phyloP scores from a whole-genome alignment of 768 basidiomycete species.

The Xerocomus brunneocitrinus region DNA sequence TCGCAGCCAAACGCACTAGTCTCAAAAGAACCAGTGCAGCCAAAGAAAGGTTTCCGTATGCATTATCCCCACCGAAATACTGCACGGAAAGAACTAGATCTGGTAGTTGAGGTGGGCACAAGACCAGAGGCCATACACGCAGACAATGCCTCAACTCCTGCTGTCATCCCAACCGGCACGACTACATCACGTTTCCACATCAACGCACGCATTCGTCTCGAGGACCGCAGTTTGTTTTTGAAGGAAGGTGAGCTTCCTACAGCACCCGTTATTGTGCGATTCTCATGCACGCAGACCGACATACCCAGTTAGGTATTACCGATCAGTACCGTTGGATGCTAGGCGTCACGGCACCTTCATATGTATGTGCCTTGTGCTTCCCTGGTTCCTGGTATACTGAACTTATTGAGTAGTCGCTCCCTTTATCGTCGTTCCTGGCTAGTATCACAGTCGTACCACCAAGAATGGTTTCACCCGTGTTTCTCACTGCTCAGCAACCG shows the following conservation, averaged over 20 bases:
- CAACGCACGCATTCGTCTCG: slow-evolving; percentile 37
- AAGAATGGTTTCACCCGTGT: slow-evolving; percentile 25
- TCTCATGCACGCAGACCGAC: slow-evolving; percentile 31
- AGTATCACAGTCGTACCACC: slow-evolving; percentile 38
- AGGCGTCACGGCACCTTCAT: slow-evolving; percentile 41
- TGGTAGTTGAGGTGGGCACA: slow-evolving; percentile 11
- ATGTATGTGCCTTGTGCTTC: slow-evolving; percentile 33
- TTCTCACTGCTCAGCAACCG: slow-evolving; percentile 31
- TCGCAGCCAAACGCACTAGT: not conserved
- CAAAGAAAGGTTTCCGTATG: slow-evolving; percentile 32
- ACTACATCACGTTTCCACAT: slow-evolving; percentile 43
- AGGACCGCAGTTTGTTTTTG: slow-evolving; percentile 44
- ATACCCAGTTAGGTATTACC: slow-evolving; percentile 20
- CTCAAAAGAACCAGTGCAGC: not conserved
- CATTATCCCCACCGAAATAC: slow-evolving; percentile 38
- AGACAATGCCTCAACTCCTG: not conserved
- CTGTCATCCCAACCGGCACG: slow-evolving; percentile 13
- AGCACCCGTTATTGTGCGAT: not conserved
- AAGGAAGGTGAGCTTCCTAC: slow-evolving; percentile 31
- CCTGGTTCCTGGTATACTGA: not conserved
- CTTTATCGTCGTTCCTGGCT: slow-evolving; percentile 31
- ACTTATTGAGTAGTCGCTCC: slow-evolving; percentile 20
- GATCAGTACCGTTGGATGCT: slow-evolving; percentile 48
- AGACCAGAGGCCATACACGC: not conserved
- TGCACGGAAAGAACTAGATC: slow-evolving; percentile 37